phyloP scores from a whole-genome alignment of 805 yeast genomes.

The Zygoascus bituminiphila region DNA sequence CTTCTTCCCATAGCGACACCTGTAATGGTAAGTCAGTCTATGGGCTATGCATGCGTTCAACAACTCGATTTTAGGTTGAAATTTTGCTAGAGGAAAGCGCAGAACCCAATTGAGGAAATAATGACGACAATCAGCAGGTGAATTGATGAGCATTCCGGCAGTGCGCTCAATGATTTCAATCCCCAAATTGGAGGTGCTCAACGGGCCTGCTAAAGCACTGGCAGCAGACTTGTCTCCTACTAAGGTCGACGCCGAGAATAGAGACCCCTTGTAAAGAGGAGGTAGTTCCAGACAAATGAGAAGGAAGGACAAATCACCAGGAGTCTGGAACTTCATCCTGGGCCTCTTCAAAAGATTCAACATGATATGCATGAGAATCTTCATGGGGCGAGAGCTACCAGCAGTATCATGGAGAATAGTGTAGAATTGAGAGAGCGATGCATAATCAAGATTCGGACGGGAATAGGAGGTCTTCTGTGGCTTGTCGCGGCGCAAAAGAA shows the following conservation, averaged over 20 bases:
- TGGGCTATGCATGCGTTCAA: conserved; percentile 72
- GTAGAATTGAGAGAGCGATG: conserved; percentile 42
- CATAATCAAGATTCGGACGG: conserved; percentile 42
- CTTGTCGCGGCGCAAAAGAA: conserved; percentile 29
- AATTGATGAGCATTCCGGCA: conserved; percentile 57
- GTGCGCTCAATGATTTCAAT: conserved; percentile 63
- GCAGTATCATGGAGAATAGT: conserved; percentile 25
- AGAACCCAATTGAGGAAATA: conserved; percentile 52
- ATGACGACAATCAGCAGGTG: conserved; percentile 34
- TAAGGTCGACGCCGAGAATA: conserved; percentile 9
- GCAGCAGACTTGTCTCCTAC: conserved; percentile 12
- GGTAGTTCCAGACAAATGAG: conserved; percentile 67
- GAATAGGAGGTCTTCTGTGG: conserved; percentile 31
- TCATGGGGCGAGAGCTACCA: conserved; percentile 27
- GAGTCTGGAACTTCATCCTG: conserved; percentile 30
- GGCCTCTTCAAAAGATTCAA: conserved; percentile 48
- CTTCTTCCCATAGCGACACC: background rate
- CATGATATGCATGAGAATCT: conserved; percentile 50
- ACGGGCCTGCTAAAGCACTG: conserved; percentile 29
- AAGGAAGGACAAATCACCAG: conserved; percentile 47
- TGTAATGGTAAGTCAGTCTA: conserved; percentile 43
- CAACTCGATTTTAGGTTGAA: conserved; percentile 51
- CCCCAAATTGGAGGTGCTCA: conserved; percentile 45
- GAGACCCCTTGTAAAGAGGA: conserved; percentile 29
- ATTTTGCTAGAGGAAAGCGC: conserved; percentile 35